Evolutionary conservation across 139 green algal genomes (phyloP), one percentile per base, ranked within the genome.

Genomic region (Coelastrella sp.): DNA sequence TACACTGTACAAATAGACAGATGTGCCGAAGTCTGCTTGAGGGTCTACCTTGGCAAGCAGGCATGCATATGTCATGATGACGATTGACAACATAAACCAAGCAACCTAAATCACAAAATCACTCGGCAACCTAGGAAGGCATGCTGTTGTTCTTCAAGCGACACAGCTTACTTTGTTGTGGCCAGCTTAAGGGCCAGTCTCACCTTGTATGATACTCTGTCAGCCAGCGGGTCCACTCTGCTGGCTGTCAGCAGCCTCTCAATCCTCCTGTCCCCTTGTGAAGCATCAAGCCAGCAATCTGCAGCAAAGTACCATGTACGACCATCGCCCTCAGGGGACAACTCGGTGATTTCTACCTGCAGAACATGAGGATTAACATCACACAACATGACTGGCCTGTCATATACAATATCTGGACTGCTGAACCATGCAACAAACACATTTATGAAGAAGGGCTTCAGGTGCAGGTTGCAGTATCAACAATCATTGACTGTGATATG

Each of bases 281-380:
- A 13, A 16, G 74, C 73, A 81, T 90, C 85, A 73, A 90, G 59
- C 85, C 85, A 90, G 85, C 73, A 83, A 13, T 82, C 73, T n/a
- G 74, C 85, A 10, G 76, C 85, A 73, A 90, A 90, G 74, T 77
- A 90, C 73, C 73, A 84, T 22, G 85, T 90, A 4, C 5, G 32
- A 47, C 32, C 32, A 47, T 47, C 32, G 32, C 32, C 4, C 57
- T 71, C 59, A 65, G 73, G n/a, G 23, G 85, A 47, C 7, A 76
- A 13, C 13, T 90, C 74, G 56, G 73, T 77, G 5, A 90, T 74
- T 59, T 90, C 85, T 8, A 90, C 85, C 85, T 90, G 74, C 65
- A 64, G 4, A 71, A 5, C 32, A 80, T 3, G 4, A 7, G 17
- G 54, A 7, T 65, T 2, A 47, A 47, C 32, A 47, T 47, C 32